Conservation (phyloP, 2,329 filamentous ascomycete genomes). For the Mycosphaerelloides madeirae region DNA sequence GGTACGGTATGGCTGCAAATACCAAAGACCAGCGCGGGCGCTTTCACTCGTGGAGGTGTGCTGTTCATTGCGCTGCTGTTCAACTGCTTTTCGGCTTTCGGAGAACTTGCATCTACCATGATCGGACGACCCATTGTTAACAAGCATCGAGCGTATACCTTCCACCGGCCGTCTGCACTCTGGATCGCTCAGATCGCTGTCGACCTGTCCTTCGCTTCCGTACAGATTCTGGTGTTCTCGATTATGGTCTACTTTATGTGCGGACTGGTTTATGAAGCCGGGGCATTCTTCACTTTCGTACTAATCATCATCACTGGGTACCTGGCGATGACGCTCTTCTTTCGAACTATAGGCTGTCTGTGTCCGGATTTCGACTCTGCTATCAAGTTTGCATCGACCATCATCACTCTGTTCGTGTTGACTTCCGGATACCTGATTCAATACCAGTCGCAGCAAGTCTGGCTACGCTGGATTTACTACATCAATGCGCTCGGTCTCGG, state of each 20-base stretch:
- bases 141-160: slow-evolving; percentile 78
- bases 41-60: slow-evolving; percentile 76
- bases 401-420: slow-evolving; percentile 76
- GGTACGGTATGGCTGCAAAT: slow-evolving; percentile 75
- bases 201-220: slow-evolving; percentile 63
- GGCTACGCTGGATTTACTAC: slow-evolving; percentile 75
- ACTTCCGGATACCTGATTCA: slow-evolving; percentile 83
- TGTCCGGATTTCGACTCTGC: slow-evolving; percentile 82
- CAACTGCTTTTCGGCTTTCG: slow-evolving; percentile 83
- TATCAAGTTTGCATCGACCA: slow-evolving; percentile 70
- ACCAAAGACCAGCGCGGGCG: slow-evolving; percentile 58
- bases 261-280: slow-evolving; percentile 62
- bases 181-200: slow-evolving; percentile 81
- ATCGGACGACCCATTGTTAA: slow-evolving; percentile 70
- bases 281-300: slow-evolving; percentile 74
- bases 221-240: slow-evolving; percentile 66
- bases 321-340: slow-evolving; percentile 67
- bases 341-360: slow-evolving; percentile 67
- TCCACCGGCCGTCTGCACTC: slow-evolving; percentile 74
- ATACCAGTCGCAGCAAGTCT: slow-evolving; percentile 67
- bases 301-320: slow-evolving; percentile 41
- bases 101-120: slow-evolving; percentile 72
- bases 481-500: slow-evolving; percentile 69
- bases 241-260: slow-evolving; percentile 79
- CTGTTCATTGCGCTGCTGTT: slow-evolving; percentile 76